Evolutionary conservation across 108 stramenopile species (phyloP), one percentile per base, ranked within the genome.

Genomic region (Nitzschia palea): DNA sequence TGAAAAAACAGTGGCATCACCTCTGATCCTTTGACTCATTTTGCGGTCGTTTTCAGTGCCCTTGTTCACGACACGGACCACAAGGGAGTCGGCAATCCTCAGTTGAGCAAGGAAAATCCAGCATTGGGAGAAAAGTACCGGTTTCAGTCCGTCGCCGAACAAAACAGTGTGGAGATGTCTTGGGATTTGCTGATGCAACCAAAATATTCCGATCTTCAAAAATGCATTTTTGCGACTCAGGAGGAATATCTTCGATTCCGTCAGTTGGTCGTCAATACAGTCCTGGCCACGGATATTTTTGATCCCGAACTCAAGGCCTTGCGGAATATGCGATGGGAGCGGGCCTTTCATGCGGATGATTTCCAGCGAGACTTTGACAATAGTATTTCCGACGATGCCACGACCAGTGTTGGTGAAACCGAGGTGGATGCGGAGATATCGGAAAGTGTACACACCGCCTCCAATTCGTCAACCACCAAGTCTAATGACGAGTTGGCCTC

Each of bases 21-120:
- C 14, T 68, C 75, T 6, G 77, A 80, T 65, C 80, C 83, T 12
- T 55, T 62, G n/a, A 60, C 58, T 6, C 62, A 63, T 45, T 62
- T 72, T 14, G 63, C 64, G n/a, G 55, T 72, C 18, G 62, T 65
- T 25, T 72, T 67, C 48, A 42, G 47, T 58, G 65, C 65, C 1
- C 32, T 74, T 12, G 37, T 74, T 28, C 73, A 74, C 27, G 73
- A 74, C 42, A 28, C 55, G 15, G 66, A 74, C 22, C 73, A 74
- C 61, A 3, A n/a, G 40, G 73, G 73, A 3, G 45, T 74, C 12
- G 14, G 36, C 15, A 74, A 74, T 53, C 14, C 9, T 10, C 55
- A 67, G 29, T 27, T 74, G 36, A 30, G 18, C 4, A 50, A 36
- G 18, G 73, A 67, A 26, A 48, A 35, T 17, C 56, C 44, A 14